Conservation (phyloP, 2,329 filamentous ascomycete genomes). For the Paecilomyces dactylethromorphus region DNA sequence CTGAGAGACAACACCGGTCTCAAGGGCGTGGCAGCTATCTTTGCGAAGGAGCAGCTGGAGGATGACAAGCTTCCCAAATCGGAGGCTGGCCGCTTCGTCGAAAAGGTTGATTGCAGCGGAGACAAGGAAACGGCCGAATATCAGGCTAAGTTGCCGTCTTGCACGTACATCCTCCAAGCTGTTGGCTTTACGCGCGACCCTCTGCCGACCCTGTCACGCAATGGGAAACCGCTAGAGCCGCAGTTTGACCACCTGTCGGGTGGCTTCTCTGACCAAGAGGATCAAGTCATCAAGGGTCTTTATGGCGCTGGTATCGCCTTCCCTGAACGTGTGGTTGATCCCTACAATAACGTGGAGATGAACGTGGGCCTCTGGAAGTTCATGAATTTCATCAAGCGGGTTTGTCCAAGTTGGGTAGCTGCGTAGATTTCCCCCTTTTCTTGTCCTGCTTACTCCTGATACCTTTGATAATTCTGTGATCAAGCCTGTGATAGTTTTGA, state of each 20-base stretch:
- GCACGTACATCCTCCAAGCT: slow-evolving; percentile 51
- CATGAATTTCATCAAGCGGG: slow-evolving; percentile 55
- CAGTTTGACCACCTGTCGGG: slow-evolving; percentile 32
- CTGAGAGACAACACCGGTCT: slow-evolving; percentile 59
- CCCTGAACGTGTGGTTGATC: slow-evolving; percentile 55
- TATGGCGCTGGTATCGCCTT: slow-evolving; percentile 60
- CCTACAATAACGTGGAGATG: slow-evolving; percentile 54
- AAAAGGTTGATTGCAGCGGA: slow-evolving; percentile 40
- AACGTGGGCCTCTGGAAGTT: slow-evolving; percentile 61
- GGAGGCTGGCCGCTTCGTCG: slow-evolving; percentile 41
- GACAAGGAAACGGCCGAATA: slow-evolving; percentile 42
- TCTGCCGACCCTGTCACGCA: slow-evolving; percentile 41
- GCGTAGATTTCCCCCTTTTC: neutral
- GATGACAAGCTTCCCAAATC: slow-evolving; percentile 41
- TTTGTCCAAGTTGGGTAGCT: slow-evolving; percentile 44
- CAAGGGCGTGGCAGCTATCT: slow-evolving; percentile 55
- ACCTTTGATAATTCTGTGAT: neutral
- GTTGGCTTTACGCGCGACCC: slow-evolving; percentile 51
- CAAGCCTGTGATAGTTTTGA: neutral
- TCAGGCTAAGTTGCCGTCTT: slow-evolving; percentile 40
- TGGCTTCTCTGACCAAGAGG: slow-evolving; percentile 41
- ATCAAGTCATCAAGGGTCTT: slow-evolving; percentile 43
- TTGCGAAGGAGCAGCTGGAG: slow-evolving; percentile 54
- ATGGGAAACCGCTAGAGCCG: slow-evolving; percentile 18
- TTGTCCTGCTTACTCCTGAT: neutral